Evolutionary conservation across 2,329 filamentous ascomycete species (phyloP), one percentile per base, ranked within the genome.

Genomic region (Triangularia setosa): DNA sequence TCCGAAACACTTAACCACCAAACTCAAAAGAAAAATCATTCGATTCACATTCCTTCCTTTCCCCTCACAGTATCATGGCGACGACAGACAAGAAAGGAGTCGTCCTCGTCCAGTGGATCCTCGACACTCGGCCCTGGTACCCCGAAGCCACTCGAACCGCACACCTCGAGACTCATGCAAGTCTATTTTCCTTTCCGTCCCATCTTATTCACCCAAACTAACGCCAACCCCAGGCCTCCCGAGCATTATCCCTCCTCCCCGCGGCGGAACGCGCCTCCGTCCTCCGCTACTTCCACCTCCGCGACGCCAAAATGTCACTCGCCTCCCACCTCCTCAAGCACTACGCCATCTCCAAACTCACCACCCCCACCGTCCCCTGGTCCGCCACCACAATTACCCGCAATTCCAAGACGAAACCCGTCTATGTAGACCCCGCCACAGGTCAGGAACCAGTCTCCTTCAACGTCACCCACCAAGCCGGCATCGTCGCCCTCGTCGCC

Each of bases 401-500:
- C 75, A 80, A 87, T 78, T 65, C 76, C 74, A 79, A 77, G 70
- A 79, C 78, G 16, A 87, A 87, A 74, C 85, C 85, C 53, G 74
- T 84, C 60, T 87, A 79, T 73, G 73, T 72, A 73, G 78, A 79
- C 79, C 81, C 67, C 75, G 80, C 74, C 78, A 82, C 67, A 69
- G 84, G 70, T 68, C 77, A 64, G 63, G 77, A 81, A 69, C 76
- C 81, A 18, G 74, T 87, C n/a, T 70, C 79, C 67, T 93, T 94
- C 81, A 94, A 94, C 76, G 84, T 93, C 62, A 89, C 86, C 55
- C 91, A 94, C 75, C 91, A 94, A 79, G 88, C 88, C 8, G 90
- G 91, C 1, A 78, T 94, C 16, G 90, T 93, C 0, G 84, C 85
- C 1, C 79, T 93, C 28, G 81, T 90, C 12, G 88, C 88, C 14